Base-by-base conservation (phyloP, 1,139 yeast species). In the Suhomyces maxii region DNA sequence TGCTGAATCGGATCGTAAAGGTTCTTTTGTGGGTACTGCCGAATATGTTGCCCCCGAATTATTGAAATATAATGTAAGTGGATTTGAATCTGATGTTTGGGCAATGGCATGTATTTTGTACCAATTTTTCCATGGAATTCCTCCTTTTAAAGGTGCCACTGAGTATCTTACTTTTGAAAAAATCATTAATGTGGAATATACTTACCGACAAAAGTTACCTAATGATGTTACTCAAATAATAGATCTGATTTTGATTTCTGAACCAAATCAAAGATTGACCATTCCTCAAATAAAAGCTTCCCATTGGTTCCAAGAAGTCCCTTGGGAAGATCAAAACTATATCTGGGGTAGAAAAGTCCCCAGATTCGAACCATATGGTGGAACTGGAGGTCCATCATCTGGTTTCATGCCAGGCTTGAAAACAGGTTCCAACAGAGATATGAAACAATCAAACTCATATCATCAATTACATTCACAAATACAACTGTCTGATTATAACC, bases 61-160 rank as follows among this genome's bases (percentile, higher is more conserved):
- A 41, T 74, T 95, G 51, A 84, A 86, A 52, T 85, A 86, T 55
- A 93, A 91, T 61, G 76, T 79, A 26, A 87, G 95, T 52, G 97
- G 97, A 26, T 87, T 85, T 58, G 83, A 89, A 44, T 83, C 95
- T 40, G 99, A 95, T 65, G 76, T 93, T 9, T 95, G 99, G 99
- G 97, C 99, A 0, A 77, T 89, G 54, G 99, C 97, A 1, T 95
- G 99, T 67, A 87, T 95, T 13, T 65, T 95, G 18, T 95, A 82
- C 65, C 99, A 95, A 65, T 83, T 95, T 80, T 86, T 95, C 56
- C 89, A 95, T 23, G 99, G 99, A 1, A 79, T 80, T 45, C 99
- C 99, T 1, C 99, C 99, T 9, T 95, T 95, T 69, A 93, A 91
- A 61, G 99, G 96, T 0, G 74, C 86, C n/a, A 93, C 95, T 45